These are phyloP conservation scores for Hirsutella minnesotensis DNA, from an alignment of 2,329 filamentous ascomycete species.

Conservation along the genomic window DNA sequence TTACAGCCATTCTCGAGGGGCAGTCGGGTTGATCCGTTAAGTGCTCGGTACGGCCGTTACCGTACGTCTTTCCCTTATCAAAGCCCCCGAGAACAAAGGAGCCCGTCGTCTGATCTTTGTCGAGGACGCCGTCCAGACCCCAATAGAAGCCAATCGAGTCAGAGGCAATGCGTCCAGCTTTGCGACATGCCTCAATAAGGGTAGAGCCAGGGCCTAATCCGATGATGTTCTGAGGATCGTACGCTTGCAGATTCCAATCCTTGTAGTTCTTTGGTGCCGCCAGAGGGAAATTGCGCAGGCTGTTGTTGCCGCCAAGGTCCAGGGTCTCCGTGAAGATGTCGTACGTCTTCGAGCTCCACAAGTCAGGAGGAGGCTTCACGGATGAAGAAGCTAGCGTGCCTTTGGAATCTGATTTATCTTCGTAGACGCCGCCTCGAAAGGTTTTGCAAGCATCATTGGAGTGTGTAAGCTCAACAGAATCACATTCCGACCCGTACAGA, in stretches of 20 bases:
- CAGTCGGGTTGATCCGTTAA: not conserved
- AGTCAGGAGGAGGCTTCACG: conserved; percentile 2
- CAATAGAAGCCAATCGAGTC: conserved; percentile 6
- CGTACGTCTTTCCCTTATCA: conserved; percentile 7
- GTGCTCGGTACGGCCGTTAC: conserved; percentile 1
- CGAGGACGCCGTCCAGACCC: conserved; percentile 4
- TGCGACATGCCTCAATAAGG: not conserved
- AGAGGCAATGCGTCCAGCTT: not conserved
- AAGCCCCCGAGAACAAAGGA: conserved; percentile 8
- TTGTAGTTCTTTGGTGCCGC: not conserved
- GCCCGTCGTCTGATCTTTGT: conserved; percentile 2
- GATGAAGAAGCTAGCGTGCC: not conserved
- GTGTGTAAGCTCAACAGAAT: not conserved
- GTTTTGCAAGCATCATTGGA: conserved; percentile 4
- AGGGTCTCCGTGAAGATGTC: conserved; percentile 6
- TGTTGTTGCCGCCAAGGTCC: not conserved
- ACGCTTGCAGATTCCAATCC: conserved; percentile 1
- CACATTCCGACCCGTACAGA: conserved; percentile 5
- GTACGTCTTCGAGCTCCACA: conserved; percentile 3
- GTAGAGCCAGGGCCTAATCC: conserved; percentile 7
- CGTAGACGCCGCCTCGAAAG: conserved; percentile 6
- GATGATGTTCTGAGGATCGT: conserved; percentile 6
- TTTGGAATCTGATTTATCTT: not conserved
- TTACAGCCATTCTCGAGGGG: conserved; percentile 1
- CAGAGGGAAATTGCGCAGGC: conserved; percentile 4